These are phyloP conservation scores for Termitomyces sp. DNA, from an alignment of 768 basidiomycete species.

Conservation along the genomic window DNA sequence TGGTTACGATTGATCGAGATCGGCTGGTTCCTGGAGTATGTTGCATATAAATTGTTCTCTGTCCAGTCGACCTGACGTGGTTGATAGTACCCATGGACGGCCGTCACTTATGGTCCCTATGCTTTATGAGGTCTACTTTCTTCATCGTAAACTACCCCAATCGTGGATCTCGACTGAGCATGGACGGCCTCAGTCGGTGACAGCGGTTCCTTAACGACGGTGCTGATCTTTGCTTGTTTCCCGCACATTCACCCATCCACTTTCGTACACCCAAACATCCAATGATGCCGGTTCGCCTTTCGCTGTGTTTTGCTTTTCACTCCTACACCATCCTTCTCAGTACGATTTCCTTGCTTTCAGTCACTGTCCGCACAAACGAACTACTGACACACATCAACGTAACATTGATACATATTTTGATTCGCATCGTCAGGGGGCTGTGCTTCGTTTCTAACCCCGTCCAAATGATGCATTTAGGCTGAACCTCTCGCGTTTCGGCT, in stretches of 20 bases:
- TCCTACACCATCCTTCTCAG: neutral
- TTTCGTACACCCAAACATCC: no score
- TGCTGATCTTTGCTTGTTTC: neutral
- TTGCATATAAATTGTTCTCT: no score
- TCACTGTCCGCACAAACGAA: no score
- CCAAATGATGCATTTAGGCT: constrained; percentile 13
- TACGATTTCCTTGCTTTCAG: neutral
- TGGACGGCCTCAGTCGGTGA: neutral
- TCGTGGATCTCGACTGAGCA: no score
- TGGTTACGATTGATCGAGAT: no score
- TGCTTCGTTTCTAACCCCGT: constrained; percentile 19
- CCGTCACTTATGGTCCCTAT: no score
- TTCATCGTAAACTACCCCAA: neutral
- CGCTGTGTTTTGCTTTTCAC: neutral
- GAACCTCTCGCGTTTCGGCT: constrained; percentile 4
- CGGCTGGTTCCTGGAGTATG: no score
- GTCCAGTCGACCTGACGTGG: no score
- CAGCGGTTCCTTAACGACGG: neutral
- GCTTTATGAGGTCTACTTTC: neutral
- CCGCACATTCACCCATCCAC: no score
- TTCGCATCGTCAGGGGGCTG: constrained; percentile 16
- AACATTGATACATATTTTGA: constrained; percentile 8
- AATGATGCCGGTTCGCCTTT: neutral
- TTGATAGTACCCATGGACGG: no score
- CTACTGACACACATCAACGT: neutral